Percentiles rank a stretch among this genome's conserved stretches.
Evolutionary conservation across 140 eudicot species (phyloP).

Genomic region (Artemisia princeps): DNA sequence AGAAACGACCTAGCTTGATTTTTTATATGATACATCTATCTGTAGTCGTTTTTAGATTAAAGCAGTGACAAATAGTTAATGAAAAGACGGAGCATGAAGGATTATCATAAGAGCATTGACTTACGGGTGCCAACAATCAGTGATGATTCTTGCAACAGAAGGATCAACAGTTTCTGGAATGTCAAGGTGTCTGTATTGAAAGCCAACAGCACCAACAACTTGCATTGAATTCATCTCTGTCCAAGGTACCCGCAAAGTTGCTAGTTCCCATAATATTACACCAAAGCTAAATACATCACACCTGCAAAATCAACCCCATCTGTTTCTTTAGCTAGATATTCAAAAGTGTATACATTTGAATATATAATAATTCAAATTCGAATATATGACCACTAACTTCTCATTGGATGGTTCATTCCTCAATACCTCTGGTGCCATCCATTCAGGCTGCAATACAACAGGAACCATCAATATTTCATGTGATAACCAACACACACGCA

Average conservation of each 20-base stretch:
- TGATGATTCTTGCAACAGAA: conserved; percentile 51
- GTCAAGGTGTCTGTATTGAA: conserved; percentile 73
- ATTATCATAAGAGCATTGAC: conserved; percentile 10
- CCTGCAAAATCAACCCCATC: conserved; percentile 36
- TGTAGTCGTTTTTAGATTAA: too few relatives aligned
- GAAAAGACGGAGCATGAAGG: not conserved
- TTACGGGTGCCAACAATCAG: conserved; percentile 68
- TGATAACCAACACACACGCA: too few relatives aligned
- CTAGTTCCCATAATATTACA: conserved; percentile 87
- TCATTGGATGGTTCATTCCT: conserved; percentile 91
- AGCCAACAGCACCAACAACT: conserved; percentile 97
- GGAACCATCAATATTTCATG: conserved; percentile 17
- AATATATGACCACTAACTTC: conserved; percentile 50
- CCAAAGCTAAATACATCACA: conserved; percentile 96
- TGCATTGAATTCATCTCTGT: conserved; percentile 92
- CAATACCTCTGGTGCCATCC: conserved; percentile 99
- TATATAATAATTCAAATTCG: not conserved
- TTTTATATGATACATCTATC: too few relatives aligned
- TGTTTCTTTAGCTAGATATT: conserved; percentile 19
- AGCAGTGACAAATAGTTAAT: too few relatives aligned
- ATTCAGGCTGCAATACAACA: conserved; percentile 75
- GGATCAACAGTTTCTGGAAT: conserved; percentile 70
- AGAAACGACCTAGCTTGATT: too few relatives aligned
- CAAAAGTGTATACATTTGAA: not conserved
- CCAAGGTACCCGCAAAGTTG: conserved; percentile 85